Percentiles rank a stretch among this genome's conserved stretches.
Conservation (phyloP, 106 monocot species). For the Amphibolis antarctica region DNA sequence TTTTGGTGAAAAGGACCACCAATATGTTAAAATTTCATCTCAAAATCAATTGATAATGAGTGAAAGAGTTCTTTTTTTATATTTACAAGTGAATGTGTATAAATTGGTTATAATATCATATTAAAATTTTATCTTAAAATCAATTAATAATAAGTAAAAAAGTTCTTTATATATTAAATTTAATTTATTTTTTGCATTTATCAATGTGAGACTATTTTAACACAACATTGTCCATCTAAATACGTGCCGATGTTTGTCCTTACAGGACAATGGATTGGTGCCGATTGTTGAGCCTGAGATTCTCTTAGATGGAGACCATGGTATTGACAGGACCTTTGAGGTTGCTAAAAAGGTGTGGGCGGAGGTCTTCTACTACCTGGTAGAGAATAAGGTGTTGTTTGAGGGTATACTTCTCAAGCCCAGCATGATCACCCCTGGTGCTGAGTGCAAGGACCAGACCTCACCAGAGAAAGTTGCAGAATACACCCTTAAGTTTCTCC, state of each 20-base stretch:
- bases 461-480: slow-evolving; percentile 30
- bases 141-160: too few relatives aligned
- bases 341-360: slow-evolving; percentile 32
- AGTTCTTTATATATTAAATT: too few relatives aligned
- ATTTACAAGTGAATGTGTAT: too few relatives aligned
- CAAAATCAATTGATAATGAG: too few relatives aligned
- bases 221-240: too few relatives aligned
- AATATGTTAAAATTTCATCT: too few relatives aligned
- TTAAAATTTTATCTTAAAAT: too few relatives aligned
- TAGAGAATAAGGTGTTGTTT: slow-evolving; percentile 30
- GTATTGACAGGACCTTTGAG: slow-evolving; percentile 32
- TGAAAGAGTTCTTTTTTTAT: too few relatives aligned
- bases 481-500: slow-evolving; percentile 29
- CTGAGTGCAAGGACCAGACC: slow-evolving; percentile 31
- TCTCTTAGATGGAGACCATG: slow-evolving; percentile 31
- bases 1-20: neutral
- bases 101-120: too few relatives aligned
- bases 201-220: too few relatives aligned
- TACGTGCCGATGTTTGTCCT: neutral
- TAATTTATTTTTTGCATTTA: too few relatives aligned
- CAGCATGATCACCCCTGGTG: slow-evolving; percentile 38
- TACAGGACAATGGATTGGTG: slow-evolving; percentile 30
- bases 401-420: slow-evolving; percentile 35
- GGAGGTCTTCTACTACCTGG: slow-evolving; percentile 35
- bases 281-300: slow-evolving; percentile 41